These are phyloP conservation scores for Purshia tridentata DNA, from an alignment of 306 rosid species.

Conservation along the genomic window DNA sequence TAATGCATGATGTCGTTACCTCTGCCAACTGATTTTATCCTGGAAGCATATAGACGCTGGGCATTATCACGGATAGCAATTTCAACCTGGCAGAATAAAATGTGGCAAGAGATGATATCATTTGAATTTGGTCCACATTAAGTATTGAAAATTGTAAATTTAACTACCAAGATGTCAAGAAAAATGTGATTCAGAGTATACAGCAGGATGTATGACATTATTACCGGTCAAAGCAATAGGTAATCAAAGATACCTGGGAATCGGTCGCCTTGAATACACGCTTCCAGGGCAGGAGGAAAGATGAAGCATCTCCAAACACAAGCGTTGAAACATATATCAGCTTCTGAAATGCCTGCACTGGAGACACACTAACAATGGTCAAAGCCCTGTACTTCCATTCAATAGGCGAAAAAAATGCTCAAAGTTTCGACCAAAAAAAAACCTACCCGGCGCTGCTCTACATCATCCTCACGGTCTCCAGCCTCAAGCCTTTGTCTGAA, in stretches of 20 bases:
- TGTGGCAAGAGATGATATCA: constrained; percentile 5
- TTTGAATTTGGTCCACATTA: background rate
- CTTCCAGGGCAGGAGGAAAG: constrained; percentile 98
- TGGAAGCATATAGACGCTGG: constrained; percentile 74
- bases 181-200: background rate
- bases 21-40: constrained; percentile 72
- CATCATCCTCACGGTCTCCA: constrained; percentile 78
- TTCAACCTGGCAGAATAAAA: constrained; percentile 59
- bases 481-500: constrained; percentile 95
- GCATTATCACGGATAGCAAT: constrained; percentile 96
- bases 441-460: constrained; percentile 94
- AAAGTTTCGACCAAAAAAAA: constrained; percentile 23
- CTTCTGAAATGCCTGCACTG: constrained; percentile 99
- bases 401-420: constrained; percentile 7
- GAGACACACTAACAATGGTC: constrained; percentile 67
- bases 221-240: background rate
- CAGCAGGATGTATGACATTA: background rate
- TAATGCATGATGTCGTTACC: constrained; percentile 49
- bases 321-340: constrained; percentile 90
- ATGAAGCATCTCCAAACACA: constrained; percentile 94
- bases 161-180: background rate
- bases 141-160: background rate
- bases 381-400: constrained; percentile 51
- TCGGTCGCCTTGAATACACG: constrained; percentile 88
- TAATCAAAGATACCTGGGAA: constrained; percentile 66